phyloP scores from a whole-genome alignment of 805 yeast genomes.

The Starmerella floris region DNA sequence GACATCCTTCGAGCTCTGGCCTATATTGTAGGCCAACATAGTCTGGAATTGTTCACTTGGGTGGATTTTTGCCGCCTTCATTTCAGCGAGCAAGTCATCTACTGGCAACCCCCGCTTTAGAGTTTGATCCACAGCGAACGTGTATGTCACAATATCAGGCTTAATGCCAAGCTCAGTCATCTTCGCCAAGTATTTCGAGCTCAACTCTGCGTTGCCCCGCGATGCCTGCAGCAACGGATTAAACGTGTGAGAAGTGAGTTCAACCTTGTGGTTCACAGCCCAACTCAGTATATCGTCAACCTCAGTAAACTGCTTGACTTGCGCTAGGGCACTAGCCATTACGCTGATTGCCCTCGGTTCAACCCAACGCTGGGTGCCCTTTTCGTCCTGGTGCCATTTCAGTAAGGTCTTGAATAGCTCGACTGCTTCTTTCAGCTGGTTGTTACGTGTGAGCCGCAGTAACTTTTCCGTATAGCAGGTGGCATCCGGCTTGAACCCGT shows the following conservation, averaged over 20 bases:
- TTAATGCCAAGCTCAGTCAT: constrained; percentile 33
- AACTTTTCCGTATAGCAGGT: constrained; percentile 39
- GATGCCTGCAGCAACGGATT: constrained; percentile 39
- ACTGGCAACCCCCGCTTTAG: constrained; percentile 36
- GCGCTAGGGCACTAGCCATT: constrained; percentile 35
- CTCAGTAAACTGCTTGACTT: constrained; percentile 31
- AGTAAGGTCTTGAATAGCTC: constrained; percentile 27
- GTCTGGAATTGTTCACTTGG: constrained; percentile 35
- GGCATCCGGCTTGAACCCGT: constrained; percentile 31
- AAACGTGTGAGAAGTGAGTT: constrained; percentile 38
- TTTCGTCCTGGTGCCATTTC: neutral
- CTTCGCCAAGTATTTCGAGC: constrained; percentile 35
- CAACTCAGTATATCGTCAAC: constrained; percentile 34
- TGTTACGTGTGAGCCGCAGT: constrained; percentile 35
- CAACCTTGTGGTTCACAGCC: constrained; percentile 25
- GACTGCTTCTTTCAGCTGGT: constrained; percentile 34
- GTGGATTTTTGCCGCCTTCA: constrained; percentile 33
- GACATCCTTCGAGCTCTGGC: constrained; percentile 35
- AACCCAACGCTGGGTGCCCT: constrained; percentile 13
- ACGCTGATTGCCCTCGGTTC: constrained; percentile 30
- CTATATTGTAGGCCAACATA: constrained; percentile 41
- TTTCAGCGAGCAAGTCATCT: constrained; percentile 30
- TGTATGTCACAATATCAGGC: constrained; percentile 52
- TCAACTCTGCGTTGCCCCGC: constrained; percentile 30
- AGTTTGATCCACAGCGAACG: constrained; percentile 43